Evolutionary conservation across 352 stramenopile genomes (phyloP).

Genomic region (Phytophthora macrochlamydospora): DNA sequence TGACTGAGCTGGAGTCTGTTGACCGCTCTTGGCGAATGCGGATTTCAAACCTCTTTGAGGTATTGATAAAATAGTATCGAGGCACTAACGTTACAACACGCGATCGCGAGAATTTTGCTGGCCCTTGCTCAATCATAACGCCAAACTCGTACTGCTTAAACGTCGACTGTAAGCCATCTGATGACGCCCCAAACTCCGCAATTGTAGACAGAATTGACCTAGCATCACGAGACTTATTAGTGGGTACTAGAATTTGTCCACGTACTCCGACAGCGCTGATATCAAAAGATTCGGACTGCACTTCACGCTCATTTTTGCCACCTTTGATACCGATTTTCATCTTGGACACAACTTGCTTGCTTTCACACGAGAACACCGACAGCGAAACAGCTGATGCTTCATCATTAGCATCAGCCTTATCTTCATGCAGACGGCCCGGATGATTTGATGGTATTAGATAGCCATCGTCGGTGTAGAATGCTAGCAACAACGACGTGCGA

Average conservation of each 20-base stretch:
- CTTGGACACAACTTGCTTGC: conserved; percentile 65
- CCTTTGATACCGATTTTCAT: conserved; percentile 78
- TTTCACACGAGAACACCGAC: conserved; percentile 74
- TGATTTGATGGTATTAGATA: conserved; percentile 61
- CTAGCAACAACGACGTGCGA: conserved; percentile 70
- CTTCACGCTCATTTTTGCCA: conserved; percentile 41
- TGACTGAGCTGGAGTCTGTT: conserved; percentile 33
- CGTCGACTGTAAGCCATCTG: conserved; percentile 30
- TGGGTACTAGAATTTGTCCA: conserved; percentile 71
- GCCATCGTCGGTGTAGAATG: conserved; percentile 71
- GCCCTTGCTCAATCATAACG: conserved; percentile 86
- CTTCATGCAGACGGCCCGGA: conserved; percentile 31
- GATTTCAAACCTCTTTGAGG: conserved; percentile 66
- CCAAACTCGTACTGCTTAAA: conserved; percentile 85
- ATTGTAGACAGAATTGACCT: conserved; percentile 57
- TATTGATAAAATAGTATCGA: conserved; percentile 85
- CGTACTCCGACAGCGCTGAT: conserved; percentile 80
- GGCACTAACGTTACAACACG: conserved; percentile 82
- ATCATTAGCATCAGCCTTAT: conserved; percentile 18
- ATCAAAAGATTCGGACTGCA: conserved; percentile 78
- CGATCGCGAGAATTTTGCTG: conserved; percentile 74
- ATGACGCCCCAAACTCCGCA: conserved; percentile 37
- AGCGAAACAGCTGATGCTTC: conserved; percentile 56
- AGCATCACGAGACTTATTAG: conserved; percentile 44
- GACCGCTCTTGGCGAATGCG: conserved; percentile 70